Conservation (phyloP, 2,329 filamentous ascomycete species). For the Phoma sp. region DNA sequence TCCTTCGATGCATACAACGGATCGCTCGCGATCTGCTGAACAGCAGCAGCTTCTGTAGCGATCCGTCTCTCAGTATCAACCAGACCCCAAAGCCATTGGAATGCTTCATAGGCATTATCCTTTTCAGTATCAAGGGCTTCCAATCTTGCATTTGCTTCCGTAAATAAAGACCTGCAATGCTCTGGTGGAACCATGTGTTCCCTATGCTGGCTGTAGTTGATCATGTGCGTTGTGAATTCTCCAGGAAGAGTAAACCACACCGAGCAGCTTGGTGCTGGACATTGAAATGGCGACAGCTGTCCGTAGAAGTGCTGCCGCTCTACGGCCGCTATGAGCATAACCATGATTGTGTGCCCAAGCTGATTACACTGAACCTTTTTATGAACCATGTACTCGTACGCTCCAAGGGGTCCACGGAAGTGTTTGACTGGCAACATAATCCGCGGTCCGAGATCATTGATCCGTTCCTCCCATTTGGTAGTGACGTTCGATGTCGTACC, state of each 20-base stretch:
- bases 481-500: background rate
- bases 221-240: slow-evolving; percentile 6
- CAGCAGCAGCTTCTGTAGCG: background rate
- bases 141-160: background rate
- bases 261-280: slow-evolving; percentile 1
- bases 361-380: background rate
- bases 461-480: background rate
- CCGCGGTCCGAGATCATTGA: background rate
- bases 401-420: slow-evolving; percentile 1
- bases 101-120: background rate
- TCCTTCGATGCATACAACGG: slow-evolving; percentile 1
- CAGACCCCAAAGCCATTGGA: background rate
- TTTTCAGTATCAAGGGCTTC: background rate
- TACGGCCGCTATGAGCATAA: slow-evolving; percentile 1
- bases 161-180: background rate
- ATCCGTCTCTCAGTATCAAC: slow-evolving; percentile 1
- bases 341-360: background rate
- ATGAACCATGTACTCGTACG: background rate
- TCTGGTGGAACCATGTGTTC: slow-evolving; percentile 1
- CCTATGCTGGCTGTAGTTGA: background rate
- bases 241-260: background rate
- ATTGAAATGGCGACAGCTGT: slow-evolving; percentile 2
- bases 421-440: background rate
- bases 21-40: slow-evolving; percentile 3
- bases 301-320: background rate